Evolutionary conservation across 1,284 basidiomycete genomes (phyloP).

Genomic region (Stereum hirsutum): DNA sequence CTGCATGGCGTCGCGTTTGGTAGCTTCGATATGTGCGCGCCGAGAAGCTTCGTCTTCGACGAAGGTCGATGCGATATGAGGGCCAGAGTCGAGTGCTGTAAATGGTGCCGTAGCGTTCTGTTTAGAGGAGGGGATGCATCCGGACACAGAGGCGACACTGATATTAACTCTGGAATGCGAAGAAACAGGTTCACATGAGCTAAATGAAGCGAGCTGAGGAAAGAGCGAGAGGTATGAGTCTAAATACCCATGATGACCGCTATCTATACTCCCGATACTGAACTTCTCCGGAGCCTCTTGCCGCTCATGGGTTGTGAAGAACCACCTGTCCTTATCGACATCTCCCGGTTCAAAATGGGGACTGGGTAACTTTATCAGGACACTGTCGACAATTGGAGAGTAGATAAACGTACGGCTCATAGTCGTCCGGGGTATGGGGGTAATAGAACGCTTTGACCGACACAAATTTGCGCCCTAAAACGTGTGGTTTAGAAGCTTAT

Average conservation of each 20-base stretch:
- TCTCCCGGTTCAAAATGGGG: constrained; percentile 66
- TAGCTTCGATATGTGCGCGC: constrained; percentile 44
- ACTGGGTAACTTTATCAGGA: too few species aligned
- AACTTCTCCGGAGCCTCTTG: constrained; percentile 64
- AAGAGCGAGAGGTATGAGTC: background rate
- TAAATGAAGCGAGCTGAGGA: constrained; percentile 2
- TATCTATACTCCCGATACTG: constrained; percentile 54
- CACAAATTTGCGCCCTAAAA: constrained; percentile 63
- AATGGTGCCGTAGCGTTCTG: constrained; percentile 46
- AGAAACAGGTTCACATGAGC: constrained; percentile 5
- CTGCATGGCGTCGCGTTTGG: constrained; percentile 34
- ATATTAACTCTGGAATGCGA: constrained; percentile 44
- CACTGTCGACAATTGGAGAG: too few species aligned
- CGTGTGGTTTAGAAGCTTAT: background rate
- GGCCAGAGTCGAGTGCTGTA: constrained; percentile 34
- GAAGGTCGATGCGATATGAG: constrained; percentile 34
- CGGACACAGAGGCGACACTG: constrained; percentile 60
- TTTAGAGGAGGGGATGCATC: constrained; percentile 58
- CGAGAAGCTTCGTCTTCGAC: constrained; percentile 44
- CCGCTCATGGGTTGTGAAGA: constrained; percentile 63
- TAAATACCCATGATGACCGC: constrained; percentile 64
- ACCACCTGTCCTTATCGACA: constrained; percentile 59
- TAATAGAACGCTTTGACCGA: constrained; percentile 81
- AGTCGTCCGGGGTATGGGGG: constrained; percentile 63
- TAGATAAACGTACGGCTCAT: too few species aligned